These are phyloP conservation scores for Jamesozyma hellenica DNA, from an alignment of 805 yeast species.

Conservation along the genomic window DNA sequence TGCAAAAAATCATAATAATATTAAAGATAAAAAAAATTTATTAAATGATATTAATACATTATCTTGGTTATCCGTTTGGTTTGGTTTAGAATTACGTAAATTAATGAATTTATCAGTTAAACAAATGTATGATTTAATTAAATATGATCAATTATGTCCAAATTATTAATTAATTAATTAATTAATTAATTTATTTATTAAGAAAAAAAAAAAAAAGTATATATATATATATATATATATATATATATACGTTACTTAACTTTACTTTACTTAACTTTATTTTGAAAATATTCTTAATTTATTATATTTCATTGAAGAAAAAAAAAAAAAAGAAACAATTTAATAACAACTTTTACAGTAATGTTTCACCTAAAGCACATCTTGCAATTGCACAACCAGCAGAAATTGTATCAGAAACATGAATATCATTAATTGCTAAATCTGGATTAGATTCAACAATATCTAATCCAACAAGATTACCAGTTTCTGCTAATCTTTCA, in stretches of 20 bases:
- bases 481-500: constrained; percentile 85
- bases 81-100: constrained; percentile 80
- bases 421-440: constrained; percentile 66
- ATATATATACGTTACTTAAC: neutral
- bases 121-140: constrained; percentile 51
- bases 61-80: constrained; percentile 84
- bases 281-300: neutral
- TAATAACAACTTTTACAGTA: constrained; percentile 30
- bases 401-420: constrained; percentile 73
- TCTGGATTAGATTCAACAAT: constrained; percentile 90
- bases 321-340: no score
- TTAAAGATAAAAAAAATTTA: constrained; percentile 48
- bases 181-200: neutral
- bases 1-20: constrained; percentile 39
- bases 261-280: neutral
- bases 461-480: constrained; percentile 80
- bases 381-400: constrained; percentile 87
- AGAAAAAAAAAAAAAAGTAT: neutral
- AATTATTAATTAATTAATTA: constrained; percentile 34
- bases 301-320: no score
- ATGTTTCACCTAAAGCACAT: constrained; percentile 90
- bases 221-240: neutral
- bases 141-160: constrained; percentile 58
- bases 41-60: constrained; percentile 48
- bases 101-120: constrained; percentile 74